Percentiles rank a stretch among this genome's conserved stretches.
phyloP scores from a whole-genome alignment of 2,329 filamentous ascomycete genomes.

The Blastomyces silverae region DNA sequence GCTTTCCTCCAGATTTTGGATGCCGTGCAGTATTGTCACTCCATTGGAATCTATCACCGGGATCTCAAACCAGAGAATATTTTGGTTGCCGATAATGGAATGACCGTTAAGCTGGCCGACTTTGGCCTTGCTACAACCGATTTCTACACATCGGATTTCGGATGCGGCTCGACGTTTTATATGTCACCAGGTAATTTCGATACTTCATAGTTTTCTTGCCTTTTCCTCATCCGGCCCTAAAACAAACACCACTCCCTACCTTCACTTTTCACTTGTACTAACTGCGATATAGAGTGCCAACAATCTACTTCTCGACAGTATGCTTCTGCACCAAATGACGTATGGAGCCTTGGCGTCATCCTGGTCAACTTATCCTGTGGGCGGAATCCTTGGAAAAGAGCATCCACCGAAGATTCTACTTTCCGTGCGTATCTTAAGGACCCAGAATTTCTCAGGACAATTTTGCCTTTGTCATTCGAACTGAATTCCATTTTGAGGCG shows the following conservation, averaged over 20 bases:
- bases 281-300: slow-evolving; percentile 68
- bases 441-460: slow-evolving; percentile 80
- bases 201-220: slow-evolving; percentile 18
- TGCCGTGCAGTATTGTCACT: slow-evolving; percentile 93
- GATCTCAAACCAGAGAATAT: slow-evolving; percentile 99
- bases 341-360: slow-evolving; percentile 98
- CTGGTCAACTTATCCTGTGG: slow-evolving; percentile 96
- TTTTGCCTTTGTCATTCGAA: slow-evolving; percentile 83
- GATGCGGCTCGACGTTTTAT: slow-evolving; percentile 97
- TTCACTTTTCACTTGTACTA: slow-evolving; percentile 19
- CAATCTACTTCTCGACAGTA: slow-evolving; percentile 70
- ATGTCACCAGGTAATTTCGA: slow-evolving; percentile 87
- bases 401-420: slow-evolving; percentile 85
- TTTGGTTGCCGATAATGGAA: slow-evolving; percentile 77
- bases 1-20: slow-evolving; percentile 94
- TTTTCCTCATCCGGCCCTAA: slow-evolving; percentile 15
- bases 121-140: slow-evolving; percentile 91
- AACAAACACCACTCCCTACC: slow-evolving; percentile 14
- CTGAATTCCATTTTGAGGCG: slow-evolving; percentile 78
- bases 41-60: slow-evolving; percentile 87
- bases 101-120: slow-evolving; percentile 91
- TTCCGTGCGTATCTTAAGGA: slow-evolving; percentile 86
- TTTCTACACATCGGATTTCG: slow-evolving; percentile 81
- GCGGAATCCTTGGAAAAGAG: slow-evolving; percentile 98
- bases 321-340: slow-evolving; percentile 86